Evolutionary conservation across 768 basidiomycete genomes (phyloP).

Genomic region (Collybia nuda): DNA sequence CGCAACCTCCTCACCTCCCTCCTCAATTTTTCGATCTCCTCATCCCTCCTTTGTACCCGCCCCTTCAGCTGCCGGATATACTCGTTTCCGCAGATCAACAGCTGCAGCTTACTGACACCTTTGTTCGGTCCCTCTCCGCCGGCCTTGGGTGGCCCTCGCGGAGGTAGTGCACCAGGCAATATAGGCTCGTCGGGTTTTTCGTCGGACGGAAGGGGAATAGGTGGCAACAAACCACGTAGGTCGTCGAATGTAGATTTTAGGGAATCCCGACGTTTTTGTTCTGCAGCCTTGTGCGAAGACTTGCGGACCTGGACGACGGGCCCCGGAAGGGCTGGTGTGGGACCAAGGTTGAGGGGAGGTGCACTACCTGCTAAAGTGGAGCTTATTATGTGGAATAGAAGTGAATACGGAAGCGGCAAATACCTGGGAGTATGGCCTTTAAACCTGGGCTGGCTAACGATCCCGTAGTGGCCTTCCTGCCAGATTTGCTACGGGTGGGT

Average conservation of each 20-base stretch:
- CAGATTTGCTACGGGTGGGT: constrained; percentile 16
- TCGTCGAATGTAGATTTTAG: constrained; percentile 94
- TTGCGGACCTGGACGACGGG: constrained; percentile 52
- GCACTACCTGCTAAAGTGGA: constrained; percentile 18
- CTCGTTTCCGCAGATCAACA: constrained; percentile 89
- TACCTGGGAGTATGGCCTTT: constrained; percentile 76
- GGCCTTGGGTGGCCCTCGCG: constrained; percentile 84
- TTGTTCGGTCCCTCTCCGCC: constrained; percentile 92
- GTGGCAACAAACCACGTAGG: constrained; percentile 79
- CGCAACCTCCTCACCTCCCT: constrained; percentile 65
- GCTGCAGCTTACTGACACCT: constrained; percentile 89
- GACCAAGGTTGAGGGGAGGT: constrained; percentile 7
- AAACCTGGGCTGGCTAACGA: constrained; percentile 51
- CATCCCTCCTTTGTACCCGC: constrained; percentile 77
- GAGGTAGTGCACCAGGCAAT: constrained; percentile 86
- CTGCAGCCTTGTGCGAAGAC: constrained; percentile 92
- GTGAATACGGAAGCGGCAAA: constrained; percentile 9
- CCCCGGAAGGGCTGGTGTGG: constrained; percentile 8
- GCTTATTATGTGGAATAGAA: not conserved
- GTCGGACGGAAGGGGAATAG: constrained; percentile 73
- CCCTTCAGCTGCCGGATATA: constrained; percentile 77
- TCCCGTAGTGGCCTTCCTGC: constrained; percentile 27
- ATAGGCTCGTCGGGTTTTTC: constrained; percentile 70
- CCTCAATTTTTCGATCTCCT: constrained; percentile 69
- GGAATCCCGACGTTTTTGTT: constrained; percentile 96